Evolutionary conservation across 1,139 yeast species (phyloP).

Genomic region (Candida sanyaensis): DNA sequence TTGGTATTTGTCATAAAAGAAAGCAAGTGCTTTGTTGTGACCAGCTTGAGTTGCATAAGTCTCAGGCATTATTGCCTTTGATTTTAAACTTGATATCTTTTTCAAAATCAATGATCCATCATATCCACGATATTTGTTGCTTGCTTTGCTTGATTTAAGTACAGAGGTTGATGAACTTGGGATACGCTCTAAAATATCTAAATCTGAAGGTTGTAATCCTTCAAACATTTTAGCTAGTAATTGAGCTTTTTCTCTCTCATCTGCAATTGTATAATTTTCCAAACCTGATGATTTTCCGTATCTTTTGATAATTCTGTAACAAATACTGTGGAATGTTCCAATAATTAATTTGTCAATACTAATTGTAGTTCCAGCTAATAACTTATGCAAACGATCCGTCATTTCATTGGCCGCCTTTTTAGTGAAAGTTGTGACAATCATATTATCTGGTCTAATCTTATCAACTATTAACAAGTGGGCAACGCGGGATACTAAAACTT

Average conservation of each 20-base stretch:
- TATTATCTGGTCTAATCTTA: conserved; percentile 53
- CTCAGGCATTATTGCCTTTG: conserved; percentile 44
- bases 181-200: conserved; percentile 9
- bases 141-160: conserved; percentile 10
- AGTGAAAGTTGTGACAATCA: conserved; percentile 88
- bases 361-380: conserved; percentile 41
- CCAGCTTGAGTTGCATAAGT: conserved; percentile 22
- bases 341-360: conserved; percentile 51
- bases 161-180: not conserved
- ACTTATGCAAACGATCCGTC: conserved; percentile 52
- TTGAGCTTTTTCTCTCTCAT: conserved; percentile 60
- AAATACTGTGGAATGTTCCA: conserved; percentile 88
- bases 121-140: conserved; percentile 26
- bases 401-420: conserved; percentile 88
- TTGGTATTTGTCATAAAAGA: conserved; percentile 57
- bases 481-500: conserved; percentile 75
- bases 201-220: conserved; percentile 32
- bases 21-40: conserved; percentile 20
- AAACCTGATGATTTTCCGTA: conserved; percentile 59
- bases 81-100: conserved; percentile 55
- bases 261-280: conserved; percentile 57
- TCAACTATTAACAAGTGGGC: conserved; percentile 62
- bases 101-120: conserved; percentile 40
- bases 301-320: conserved; percentile 57
- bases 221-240: conserved; percentile 47